These are phyloP conservation scores for Melaleuca alternifolia DNA, from an alignment of 345 rosid species.

Conservation along the genomic window DNA sequence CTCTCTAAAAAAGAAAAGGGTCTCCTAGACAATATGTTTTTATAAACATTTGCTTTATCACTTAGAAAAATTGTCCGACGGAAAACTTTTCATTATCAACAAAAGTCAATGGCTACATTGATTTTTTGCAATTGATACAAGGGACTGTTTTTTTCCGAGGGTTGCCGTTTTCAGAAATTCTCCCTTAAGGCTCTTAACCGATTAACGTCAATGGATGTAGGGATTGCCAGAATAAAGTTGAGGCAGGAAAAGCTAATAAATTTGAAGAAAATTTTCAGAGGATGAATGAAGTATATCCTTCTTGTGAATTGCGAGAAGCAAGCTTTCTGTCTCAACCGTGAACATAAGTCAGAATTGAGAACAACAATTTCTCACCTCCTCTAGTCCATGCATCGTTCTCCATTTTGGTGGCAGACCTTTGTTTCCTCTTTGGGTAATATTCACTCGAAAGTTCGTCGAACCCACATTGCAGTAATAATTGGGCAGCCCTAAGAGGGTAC, in stretches of 20 bases:
- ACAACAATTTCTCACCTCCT: neutral
- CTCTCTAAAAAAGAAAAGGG: no score
- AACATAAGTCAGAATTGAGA: neutral
- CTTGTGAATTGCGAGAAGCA: no score
- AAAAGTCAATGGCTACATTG: no score
- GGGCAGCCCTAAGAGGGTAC: neutral
- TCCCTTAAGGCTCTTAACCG: neutral
- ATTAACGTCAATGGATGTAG: neutral
- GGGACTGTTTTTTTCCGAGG: no score
- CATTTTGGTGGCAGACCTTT: neutral
- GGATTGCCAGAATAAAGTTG: neutral
- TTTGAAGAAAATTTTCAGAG: no score
- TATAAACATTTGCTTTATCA: no score
- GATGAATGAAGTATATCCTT: no score
- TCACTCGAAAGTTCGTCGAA: neutral
- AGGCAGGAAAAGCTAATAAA: no score
- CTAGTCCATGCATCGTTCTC: neutral
- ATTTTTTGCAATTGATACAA: no score
- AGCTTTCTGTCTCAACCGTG: neutral
- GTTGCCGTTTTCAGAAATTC: neutral
- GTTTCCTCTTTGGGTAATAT: neutral
- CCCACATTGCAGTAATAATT: neutral
- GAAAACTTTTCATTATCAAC: no score
- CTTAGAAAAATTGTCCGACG: no score
- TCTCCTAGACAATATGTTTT: no score